Conservation (phyloP, 225 moss, liverwort and hornwort genomes). For the Asterella californica region DNA sequence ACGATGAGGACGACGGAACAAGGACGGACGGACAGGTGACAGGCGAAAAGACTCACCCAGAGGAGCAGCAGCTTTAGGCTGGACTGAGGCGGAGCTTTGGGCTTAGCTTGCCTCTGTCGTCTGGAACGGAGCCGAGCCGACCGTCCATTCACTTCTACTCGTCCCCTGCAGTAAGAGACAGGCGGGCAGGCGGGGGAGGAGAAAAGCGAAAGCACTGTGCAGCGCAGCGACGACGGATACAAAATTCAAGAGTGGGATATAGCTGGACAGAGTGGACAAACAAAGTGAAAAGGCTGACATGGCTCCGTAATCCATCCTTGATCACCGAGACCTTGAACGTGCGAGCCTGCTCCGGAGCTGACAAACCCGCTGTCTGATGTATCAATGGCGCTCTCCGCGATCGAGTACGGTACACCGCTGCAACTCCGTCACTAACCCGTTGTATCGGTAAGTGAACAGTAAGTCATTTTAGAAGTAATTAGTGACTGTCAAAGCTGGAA, state of each 20-base stretch:
- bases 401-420: not conserved
- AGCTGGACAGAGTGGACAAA: slow-evolving; percentile 4
- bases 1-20: not conserved
- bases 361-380: not conserved
- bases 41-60: not conserved
- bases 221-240: not conserved
- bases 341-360: slow-evolving; percentile 4
- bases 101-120: not conserved
- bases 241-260: not conserved
- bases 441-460: not conserved
- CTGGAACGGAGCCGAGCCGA: not conserved
- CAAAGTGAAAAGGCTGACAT: slow-evolving; percentile 6
- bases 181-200: not conserved
- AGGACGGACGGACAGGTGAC: not conserved
- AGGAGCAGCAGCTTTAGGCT: not conserved
- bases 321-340: slow-evolving; percentile 1
- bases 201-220: not conserved
- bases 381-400: not conserved
- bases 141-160: not conserved
- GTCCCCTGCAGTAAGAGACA: no score
- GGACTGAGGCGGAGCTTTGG: not conserved
- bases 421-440: not conserved
- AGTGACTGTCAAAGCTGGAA: no score
- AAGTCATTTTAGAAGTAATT: no score
- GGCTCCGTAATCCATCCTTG: not conserved